A percentile compares a stretch with the other conserved stretches of the same genome.
phyloP scores from a whole-genome alignment of 1,284 basidiomycete species.

The Heterobasidion occidentale region DNA sequence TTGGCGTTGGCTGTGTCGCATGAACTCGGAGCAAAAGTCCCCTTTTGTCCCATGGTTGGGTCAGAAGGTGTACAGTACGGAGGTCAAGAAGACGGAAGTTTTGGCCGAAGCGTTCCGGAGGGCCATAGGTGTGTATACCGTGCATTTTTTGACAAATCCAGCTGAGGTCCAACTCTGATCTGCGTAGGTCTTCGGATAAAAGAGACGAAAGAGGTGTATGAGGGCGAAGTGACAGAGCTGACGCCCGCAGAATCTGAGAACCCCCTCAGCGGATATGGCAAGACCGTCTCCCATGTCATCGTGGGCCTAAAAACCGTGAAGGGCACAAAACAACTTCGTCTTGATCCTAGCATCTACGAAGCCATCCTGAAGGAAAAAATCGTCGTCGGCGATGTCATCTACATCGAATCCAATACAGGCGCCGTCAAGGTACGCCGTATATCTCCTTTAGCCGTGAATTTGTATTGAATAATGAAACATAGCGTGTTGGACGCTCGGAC shows the following conservation, averaged over 20 bases:
- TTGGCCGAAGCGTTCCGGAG: constrained; percentile 93
- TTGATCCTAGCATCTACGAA: constrained; percentile 96
- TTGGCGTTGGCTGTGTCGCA: constrained; percentile 91
- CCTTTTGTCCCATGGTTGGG: constrained; percentile 98
- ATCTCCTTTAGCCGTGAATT: constrained; percentile 1
- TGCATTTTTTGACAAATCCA: not conserved
- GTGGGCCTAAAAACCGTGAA: constrained; percentile 96
- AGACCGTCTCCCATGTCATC: constrained; percentile 96
- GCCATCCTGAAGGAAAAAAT: constrained; percentile 97
- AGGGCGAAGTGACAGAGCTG: constrained; percentile 96
- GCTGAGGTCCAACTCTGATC: not conserved
- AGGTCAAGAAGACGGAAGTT: constrained; percentile 99
- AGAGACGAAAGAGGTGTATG: constrained; percentile 98
- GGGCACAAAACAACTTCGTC: constrained; percentile 94
- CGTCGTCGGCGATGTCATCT: constrained; percentile 94
- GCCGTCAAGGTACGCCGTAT: constrained; percentile 76
- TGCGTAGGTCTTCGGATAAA: constrained; percentile 84
- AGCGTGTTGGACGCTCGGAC: constrained; percentile 95
- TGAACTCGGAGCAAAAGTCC: constrained; percentile 91
- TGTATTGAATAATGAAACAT: constrained; percentile 3
- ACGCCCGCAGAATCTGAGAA: constrained; percentile 95
- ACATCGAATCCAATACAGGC: constrained; percentile 91
- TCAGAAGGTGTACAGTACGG: constrained; percentile 96
- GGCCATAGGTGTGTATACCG: constrained; percentile 75
- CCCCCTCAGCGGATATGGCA: constrained; percentile 94